A percentile compares a stretch with the other conserved stretches of the same genome.
These are phyloP conservation scores for Pichia sp. DNA, from an alignment of 1,139 yeast species.

Conservation along the genomic window DNA sequence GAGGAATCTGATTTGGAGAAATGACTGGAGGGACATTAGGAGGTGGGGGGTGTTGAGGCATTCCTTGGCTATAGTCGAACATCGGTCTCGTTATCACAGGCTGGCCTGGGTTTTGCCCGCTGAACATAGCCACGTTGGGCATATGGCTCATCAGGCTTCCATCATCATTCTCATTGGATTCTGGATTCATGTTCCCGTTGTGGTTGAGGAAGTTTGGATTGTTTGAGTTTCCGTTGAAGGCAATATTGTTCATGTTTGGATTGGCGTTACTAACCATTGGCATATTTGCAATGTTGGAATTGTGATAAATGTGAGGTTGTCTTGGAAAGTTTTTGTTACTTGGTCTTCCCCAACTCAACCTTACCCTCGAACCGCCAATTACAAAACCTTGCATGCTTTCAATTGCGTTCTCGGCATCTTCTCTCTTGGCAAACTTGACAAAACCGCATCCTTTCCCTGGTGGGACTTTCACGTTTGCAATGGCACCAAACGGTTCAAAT, in stretches of 20 bases:
- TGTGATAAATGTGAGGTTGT: constrained; percentile 15
- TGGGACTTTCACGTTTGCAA: constrained; percentile 83
- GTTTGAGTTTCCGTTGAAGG: not conserved
- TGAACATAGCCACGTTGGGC: constrained; percentile 10
- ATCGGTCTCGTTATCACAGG: constrained; percentile 24
- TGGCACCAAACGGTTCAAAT: constrained; percentile 81
- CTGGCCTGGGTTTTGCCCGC: constrained; percentile 21
- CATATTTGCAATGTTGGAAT: not conserved
- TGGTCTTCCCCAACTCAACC: constrained; percentile 85
- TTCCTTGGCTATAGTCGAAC: constrained; percentile 21
- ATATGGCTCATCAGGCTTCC: constrained; percentile 1
- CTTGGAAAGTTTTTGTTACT: constrained; percentile 26
- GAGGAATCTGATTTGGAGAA: constrained; percentile 16
- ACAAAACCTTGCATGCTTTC: constrained; percentile 90
- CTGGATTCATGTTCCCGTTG: not conserved
- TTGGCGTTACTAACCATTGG: not conserved
- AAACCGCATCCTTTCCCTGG: constrained; percentile 93
- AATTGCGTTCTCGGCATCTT: constrained; percentile 86
- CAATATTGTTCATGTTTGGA: not conserved
- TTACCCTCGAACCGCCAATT: constrained; percentile 77
- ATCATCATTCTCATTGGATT: not conserved
- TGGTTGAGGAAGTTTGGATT: not conserved
- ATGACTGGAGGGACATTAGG: not conserved
- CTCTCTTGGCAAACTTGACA: constrained; percentile 73
- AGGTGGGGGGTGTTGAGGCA: constrained; percentile 1